Conservation (phyloP, 352 stramenopile species). For the Globisporangium polare region DNA sequence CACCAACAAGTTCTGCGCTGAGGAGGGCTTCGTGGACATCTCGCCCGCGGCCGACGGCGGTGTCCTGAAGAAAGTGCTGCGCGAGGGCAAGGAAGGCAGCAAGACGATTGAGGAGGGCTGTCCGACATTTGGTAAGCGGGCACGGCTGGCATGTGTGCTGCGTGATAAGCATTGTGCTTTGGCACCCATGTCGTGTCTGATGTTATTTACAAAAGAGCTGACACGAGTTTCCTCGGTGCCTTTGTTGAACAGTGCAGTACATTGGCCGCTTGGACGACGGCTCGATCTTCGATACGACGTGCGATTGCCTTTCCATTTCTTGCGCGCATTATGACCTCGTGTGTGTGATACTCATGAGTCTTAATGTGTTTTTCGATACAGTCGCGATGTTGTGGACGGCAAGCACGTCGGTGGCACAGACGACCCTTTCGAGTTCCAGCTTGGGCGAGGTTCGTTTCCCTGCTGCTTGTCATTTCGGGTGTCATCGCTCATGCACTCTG, state of each 20-base stretch:
- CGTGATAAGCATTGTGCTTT: background rate
- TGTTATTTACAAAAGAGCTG: background rate
- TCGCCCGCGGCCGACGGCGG: conserved; percentile 64
- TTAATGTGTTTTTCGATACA: conserved; percentile 14
- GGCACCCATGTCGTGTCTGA: too few species aligned
- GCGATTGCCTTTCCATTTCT: conserved; percentile 6
- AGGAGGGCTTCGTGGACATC: conserved; percentile 83
- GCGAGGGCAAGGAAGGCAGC: conserved; percentile 43
- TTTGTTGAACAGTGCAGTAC: conserved; percentile 61
- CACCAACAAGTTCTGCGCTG: conserved; percentile 52
- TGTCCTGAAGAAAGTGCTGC: conserved; percentile 80
- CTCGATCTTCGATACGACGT: conserved; percentile 88
- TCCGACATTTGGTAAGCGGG: conserved; percentile 56
- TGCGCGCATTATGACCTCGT: background rate
- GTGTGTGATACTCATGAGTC: background rate
- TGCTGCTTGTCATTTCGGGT: background rate
- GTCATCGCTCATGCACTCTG: background rate
- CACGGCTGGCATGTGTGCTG: too few species aligned
- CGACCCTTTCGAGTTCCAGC: conserved; percentile 82
- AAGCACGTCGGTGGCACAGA: conserved; percentile 83
- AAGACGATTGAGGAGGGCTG: conserved; percentile 75
- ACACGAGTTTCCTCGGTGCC: background rate
- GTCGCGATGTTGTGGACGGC: conserved; percentile 72
- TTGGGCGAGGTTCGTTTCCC: conserved; percentile 51
- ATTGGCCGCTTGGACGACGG: conserved; percentile 74